Base-by-base conservation (phyloP, 1,284 basidiomycete species). In the Ustilago esculenta region DNA sequence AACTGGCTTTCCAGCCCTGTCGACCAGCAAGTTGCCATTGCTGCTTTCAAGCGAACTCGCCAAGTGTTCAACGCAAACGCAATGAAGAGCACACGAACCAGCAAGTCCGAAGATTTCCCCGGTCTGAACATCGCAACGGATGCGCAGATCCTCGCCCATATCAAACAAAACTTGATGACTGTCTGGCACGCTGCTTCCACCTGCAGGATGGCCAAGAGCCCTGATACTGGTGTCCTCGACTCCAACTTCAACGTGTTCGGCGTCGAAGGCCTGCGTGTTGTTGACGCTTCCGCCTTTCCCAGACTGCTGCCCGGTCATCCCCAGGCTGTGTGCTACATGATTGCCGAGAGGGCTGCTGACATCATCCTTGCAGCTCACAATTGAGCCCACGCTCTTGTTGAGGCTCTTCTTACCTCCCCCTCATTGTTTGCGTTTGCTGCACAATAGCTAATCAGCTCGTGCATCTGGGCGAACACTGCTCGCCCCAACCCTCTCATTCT, bases 221-320 rank as follows among this genome's bases (percentile, higher is more conserved):
- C 74, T 0, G 53, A 56, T 10, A 76, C 73, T 24, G 85, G 85
- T 29, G 86, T 86, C 0, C 83, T 87, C 4, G 84, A 85, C 50
- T 79, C 84, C 1, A 70, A 83, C 54, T 76, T 87, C 43, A 75
- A 67, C 7, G 86, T 87, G 15, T 85, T 87, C 51, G 85, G 85
- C 1, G 76, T 84, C 5, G 51, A 75, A 5, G 83, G 83, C 0
- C 60, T 87, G 37, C 79, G 86, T 5, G 80, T 87, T 9, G 83
- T 85, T 12, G 86, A 87, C 65, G 85, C 85, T 1, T 85, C 84
- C 25, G 80, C 85, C n/a, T 83, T 86, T 71, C 84, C 83, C n/a
- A 36, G 43, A 15, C 36, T 72, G 48, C 41, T 66, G 15, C 73
- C 73, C 0, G 73, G 73, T 18, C 73, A 75, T 35, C 73, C 73